phyloP scores from a whole-genome alignment of 176 grass and related monocot genomes.

The Oryza rufipogon region DNA sequence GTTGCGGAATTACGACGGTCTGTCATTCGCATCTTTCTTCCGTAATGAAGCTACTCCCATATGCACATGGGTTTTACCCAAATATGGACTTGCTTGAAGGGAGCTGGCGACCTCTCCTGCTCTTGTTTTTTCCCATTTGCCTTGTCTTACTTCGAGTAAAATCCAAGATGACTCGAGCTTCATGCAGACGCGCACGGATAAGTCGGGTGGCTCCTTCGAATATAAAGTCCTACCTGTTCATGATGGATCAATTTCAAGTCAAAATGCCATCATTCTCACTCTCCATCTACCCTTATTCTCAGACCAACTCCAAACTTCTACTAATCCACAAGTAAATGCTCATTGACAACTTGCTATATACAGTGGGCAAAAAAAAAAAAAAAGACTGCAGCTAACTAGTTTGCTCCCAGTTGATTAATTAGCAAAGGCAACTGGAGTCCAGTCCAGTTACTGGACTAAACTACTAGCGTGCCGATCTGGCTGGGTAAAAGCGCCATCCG shows the following conservation, averaged over 20 bases:
- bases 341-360: not conserved
- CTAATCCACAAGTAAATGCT: not conserved
- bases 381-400: not conserved
- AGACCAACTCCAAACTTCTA: not conserved
- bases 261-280: not conserved
- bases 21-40: no score
- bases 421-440: not conserved
- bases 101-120: not conserved
- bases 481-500: not conserved
- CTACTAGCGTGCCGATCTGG: not conserved
- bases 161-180: not conserved
- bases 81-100: not conserved
- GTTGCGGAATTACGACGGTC: no score
- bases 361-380: not conserved
- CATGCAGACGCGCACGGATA: not conserved
- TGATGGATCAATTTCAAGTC: not conserved
- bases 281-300: not conserved
- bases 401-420: not conserved
- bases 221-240: not conserved
- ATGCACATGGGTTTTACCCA: not conserved
- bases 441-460: not conserved
- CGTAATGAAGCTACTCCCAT: no score
- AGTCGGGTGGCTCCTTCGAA: not conserved
- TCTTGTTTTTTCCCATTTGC: not conserved
- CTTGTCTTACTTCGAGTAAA: not conserved